Evolutionary conservation across 2,329 filamentous ascomycete genomes (phyloP), one percentile per base, ranked within the genome.

Genomic region (Colletotrichum simmondsii): DNA sequence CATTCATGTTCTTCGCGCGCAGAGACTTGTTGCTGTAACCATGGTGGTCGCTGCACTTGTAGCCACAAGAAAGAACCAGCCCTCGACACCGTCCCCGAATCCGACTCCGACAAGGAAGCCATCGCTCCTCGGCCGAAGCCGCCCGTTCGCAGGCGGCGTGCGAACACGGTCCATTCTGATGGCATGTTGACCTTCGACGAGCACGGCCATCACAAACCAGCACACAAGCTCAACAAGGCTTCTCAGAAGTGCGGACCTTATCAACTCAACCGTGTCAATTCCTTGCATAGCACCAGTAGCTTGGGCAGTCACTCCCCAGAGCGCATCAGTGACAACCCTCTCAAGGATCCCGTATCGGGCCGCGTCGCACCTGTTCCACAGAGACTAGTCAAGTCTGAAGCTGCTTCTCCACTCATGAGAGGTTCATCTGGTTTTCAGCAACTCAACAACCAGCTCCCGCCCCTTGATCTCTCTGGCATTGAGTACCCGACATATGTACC

Each of bases 21-120:
- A 90, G 90, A 91, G 77, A 92, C 89, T 77, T 93, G 92, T 81
- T 92, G 90, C 82, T 93, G 91, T 81, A 92, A 92, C 80, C 91
- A 93, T 77, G 92, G 91, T 75, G 90, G 88, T 58, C 88, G 88
- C 77, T 93, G 92, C 84, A 89, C 89, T 67, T 93, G 92, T 81
- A 86, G 87, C 68, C 82, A 88, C 79, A 92, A 92, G 83, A 92
- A 90, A 81, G 91, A 92, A 77, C 83, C 84, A 59, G 78, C 76
- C 75, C 86, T 92, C 72, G 90, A 92, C 77, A 89, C 90, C 2
- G 90, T 92, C 19, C 90, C 89, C 66, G 91, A 93, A 80, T 90
- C 90, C 74, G 88, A 91, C 78, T 89, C 90, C 73, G 87, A 92
- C 75, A 82, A 84, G 73, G 85, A 87, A 68, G 77, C 81, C 59